These are phyloP conservation scores for Sechiopsis laciniata DNA, from an alignment of 306 rosid genomes.

Conservation along the genomic window DNA sequence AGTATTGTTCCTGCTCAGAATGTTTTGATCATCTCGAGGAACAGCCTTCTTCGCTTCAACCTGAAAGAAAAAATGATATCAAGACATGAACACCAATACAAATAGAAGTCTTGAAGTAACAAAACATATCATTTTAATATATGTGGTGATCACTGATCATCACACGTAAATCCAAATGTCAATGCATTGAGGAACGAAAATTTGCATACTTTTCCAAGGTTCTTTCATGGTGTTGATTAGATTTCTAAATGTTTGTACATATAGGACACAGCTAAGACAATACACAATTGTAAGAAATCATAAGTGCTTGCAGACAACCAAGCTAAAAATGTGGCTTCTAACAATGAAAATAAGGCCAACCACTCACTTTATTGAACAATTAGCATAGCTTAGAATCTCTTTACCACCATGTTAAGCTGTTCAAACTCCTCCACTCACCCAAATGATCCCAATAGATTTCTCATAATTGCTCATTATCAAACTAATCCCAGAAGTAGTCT, in stretches of 20 bases:
- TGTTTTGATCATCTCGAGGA: constrained; percentile 90
- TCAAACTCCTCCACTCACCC: too few species aligned
- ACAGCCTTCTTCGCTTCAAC: constrained; percentile 99
- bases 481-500: constrained; percentile 9
- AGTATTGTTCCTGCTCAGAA: constrained; percentile 56
- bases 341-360: constrained; percentile 6
- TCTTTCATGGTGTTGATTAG: constrained; percentile 6
- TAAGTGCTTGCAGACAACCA: not conserved
- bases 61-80: constrained; percentile 31
- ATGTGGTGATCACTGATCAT: not conserved
- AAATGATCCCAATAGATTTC: constrained; percentile 9
- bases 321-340: not conserved
- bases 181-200: not conserved
- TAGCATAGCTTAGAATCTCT: not conserved
- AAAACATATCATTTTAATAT: not conserved
- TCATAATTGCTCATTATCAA: constrained; percentile 8
- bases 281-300: not conserved
- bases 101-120: too few species aligned
- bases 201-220: not conserved
- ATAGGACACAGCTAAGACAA: not conserved
- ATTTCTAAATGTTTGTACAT: not conserved
- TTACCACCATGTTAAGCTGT: not conserved
- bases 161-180: not conserved
- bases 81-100: too few species aligned
- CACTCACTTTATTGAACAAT: not conserved